Conservation (phyloP, 208 protist genomes). For the Trypanosoma vivax region DNA sequence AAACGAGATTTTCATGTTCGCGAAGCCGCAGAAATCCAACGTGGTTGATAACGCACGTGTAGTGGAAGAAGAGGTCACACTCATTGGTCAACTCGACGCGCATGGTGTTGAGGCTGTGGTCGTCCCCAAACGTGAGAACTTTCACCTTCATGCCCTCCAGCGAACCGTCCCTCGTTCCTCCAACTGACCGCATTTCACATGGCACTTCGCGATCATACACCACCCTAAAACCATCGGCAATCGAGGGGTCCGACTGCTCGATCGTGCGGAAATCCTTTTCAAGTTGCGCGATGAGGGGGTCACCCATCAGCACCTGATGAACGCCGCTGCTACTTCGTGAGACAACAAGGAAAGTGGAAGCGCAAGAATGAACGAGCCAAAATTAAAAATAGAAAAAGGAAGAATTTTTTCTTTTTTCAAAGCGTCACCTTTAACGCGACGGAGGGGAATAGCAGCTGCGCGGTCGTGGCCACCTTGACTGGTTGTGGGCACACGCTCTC, state of each 20-base stretch:
- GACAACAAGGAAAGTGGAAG: background rate
- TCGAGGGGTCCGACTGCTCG: slow-evolving; percentile 86
- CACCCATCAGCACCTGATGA: slow-evolving; percentile 34
- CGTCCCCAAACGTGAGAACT: slow-evolving; percentile 83
- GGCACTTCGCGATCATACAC: slow-evolving; percentile 92
- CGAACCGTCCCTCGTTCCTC: slow-evolving; percentile 56
- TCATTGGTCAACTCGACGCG: slow-evolving; percentile 88
- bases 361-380: background rate
- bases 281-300: slow-evolving; percentile 68
- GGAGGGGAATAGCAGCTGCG: no score
- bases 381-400: background rate
- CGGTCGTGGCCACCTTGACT: no score
- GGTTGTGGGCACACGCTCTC: no score
- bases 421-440: no score
- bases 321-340: background rate
- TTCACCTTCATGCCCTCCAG: slow-evolving; percentile 90
- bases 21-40: slow-evolving; percentile 69
- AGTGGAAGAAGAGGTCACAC: slow-evolving; percentile 92
- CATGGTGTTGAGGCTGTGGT: slow-evolving; percentile 57
- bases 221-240: slow-evolving; percentile 80
- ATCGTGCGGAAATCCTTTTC: slow-evolving; percentile 90
- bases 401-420: no score
- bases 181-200: slow-evolving; percentile 82
- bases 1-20: slow-evolving; percentile 91
- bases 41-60: slow-evolving; percentile 87